Evolutionary conservation across 1,139 yeast species (phyloP).

Genomic region (Torulaspora globosa): DNA sequence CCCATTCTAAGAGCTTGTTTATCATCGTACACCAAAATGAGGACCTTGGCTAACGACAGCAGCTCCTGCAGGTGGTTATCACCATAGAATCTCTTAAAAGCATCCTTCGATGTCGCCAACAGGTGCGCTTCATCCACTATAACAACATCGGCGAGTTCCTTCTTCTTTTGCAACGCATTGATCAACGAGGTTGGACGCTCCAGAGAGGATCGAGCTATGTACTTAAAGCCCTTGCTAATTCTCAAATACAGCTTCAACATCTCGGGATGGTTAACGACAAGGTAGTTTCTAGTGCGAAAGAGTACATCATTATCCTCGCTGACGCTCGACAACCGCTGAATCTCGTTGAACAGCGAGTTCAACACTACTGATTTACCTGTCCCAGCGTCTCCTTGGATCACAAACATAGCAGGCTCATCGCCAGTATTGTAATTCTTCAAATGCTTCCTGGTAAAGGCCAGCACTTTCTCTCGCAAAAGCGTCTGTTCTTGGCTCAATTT

Average conservation of each 20-base stretch:
- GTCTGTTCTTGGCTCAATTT: slow-evolving; percentile 39
- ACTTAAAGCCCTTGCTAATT: slow-evolving; percentile 38
- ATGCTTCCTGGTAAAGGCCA: slow-evolving; percentile 32
- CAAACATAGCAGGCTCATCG: slow-evolving; percentile 36
- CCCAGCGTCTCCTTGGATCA: slow-evolving; percentile 49
- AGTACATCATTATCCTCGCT: slow-evolving; percentile 19
- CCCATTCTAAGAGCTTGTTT: slow-evolving; percentile 44
- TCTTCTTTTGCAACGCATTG: slow-evolving; percentile 33
- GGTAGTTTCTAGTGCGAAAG: slow-evolving; percentile 35
- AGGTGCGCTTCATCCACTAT: slow-evolving; percentile 44
- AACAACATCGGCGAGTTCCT: slow-evolving; percentile 35
- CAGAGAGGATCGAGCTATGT: slow-evolving; percentile 37
- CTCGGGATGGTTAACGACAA: slow-evolving; percentile 45
- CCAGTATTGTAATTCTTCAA: slow-evolving; percentile 20
- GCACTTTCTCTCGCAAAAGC: slow-evolving; percentile 29
- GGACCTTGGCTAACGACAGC: slow-evolving; percentile 37
- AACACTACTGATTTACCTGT: slow-evolving; percentile 64
- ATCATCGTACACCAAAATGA: slow-evolving; percentile 42
- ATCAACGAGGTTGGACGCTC: slow-evolving; percentile 44
- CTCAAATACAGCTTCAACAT: slow-evolving; percentile 42
- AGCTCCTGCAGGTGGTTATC: slow-evolving; percentile 42
- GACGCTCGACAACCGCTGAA: slow-evolving; percentile 32
- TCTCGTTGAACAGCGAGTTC: slow-evolving; percentile 68
- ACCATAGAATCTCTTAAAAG: slow-evolving; percentile 41
- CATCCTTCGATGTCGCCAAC: slow-evolving; percentile 41